These are phyloP conservation scores for Boechera stricta DNA, from an alignment of 345 rosid species.

Conservation along the genomic window DNA sequence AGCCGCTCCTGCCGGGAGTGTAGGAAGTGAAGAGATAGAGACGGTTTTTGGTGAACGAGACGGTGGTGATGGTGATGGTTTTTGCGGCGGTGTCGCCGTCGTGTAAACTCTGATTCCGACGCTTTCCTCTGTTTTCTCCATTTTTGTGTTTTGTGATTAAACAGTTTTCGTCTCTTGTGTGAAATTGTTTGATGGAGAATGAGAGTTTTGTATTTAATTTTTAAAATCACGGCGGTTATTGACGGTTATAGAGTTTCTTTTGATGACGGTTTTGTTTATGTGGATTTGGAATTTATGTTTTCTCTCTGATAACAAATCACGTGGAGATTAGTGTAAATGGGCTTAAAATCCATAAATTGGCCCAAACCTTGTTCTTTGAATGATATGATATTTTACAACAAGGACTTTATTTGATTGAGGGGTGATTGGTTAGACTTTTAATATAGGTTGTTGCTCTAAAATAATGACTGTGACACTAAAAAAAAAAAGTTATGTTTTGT, in stretches of 20 bases:
- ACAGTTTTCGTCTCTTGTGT: neutral
- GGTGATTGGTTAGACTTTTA: too few species aligned
- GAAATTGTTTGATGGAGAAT: neutral
- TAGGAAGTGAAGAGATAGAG: slow-evolving; percentile 34
- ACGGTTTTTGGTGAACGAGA: slow-evolving; percentile 33
- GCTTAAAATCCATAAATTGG: neutral
- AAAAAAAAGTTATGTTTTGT: too few species aligned
- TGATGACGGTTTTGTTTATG: neutral
- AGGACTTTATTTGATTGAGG: too few species aligned
- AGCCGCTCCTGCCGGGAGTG: slow-evolving; percentile 33
- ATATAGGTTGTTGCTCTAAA: too few species aligned
- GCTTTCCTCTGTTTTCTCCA: slow-evolving; percentile 63
- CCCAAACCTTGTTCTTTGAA: neutral
- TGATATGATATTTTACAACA: too few species aligned
- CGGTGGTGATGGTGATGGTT: slow-evolving; percentile 42
- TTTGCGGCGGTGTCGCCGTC: slow-evolving; percentile 49
- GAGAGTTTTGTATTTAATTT: slow-evolving; percentile 19
- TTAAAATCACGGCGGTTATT: slow-evolving; percentile 10
- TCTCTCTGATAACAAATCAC: neutral
- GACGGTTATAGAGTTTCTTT: slow-evolving; percentile 3
- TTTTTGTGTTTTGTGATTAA: neutral
- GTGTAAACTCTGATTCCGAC: slow-evolving; percentile 66
- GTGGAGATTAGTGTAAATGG: neutral
- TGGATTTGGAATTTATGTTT: neutral
- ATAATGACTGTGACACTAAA: too few species aligned